Percentiles rank a stretch among this genome's conserved stretches.
phyloP scores from a whole-genome alignment of 305 asterid genomes.

The Lippia alba region DNA sequence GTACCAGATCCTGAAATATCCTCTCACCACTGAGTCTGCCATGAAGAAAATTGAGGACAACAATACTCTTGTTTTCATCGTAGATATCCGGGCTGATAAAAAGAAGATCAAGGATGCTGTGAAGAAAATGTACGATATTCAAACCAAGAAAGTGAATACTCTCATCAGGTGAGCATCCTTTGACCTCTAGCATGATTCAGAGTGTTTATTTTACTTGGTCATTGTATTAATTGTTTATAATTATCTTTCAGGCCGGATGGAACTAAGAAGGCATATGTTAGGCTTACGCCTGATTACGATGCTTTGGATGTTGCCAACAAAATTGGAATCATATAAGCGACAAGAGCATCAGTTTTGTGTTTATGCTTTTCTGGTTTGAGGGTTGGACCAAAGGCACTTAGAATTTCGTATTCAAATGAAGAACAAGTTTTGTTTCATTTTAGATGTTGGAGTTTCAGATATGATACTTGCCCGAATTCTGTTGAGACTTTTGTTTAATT shows the following conservation, averaged over 20 bases:
- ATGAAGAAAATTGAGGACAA: constrained; percentile 69
- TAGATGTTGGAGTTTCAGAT: constrained; percentile 29
- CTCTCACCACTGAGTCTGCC: constrained; percentile 64
- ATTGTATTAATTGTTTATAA: background rate
- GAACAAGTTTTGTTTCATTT: constrained; percentile 22
- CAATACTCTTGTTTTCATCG: constrained; percentile 63
- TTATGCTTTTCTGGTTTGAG: constrained; percentile 8
- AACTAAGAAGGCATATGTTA: constrained; percentile 76
- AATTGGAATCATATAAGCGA: constrained; percentile 66
- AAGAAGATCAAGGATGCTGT: constrained; percentile 65
- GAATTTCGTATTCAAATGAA: constrained; percentile 18
- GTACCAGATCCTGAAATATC: constrained; percentile 54
- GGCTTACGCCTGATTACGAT: constrained; percentile 80
- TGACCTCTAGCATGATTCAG: background rate
- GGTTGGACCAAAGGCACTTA: constrained; percentile 1
- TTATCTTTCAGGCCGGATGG: constrained; percentile 74
- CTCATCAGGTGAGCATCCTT: constrained; percentile 49
- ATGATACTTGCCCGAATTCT: background rate
- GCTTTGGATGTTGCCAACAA: constrained; percentile 84
- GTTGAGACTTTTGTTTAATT: constrained; percentile 18
- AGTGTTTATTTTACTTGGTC: background rate
- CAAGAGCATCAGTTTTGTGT: constrained; percentile 5
- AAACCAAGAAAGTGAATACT: constrained; percentile 62
- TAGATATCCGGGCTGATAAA: constrained; percentile 62
- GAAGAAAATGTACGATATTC: constrained; percentile 61